Evolutionary conservation across 441 rosid genomes (phyloP), one percentile per base, ranked within the genome.

Genomic region (Pelargonium australe): DNA sequence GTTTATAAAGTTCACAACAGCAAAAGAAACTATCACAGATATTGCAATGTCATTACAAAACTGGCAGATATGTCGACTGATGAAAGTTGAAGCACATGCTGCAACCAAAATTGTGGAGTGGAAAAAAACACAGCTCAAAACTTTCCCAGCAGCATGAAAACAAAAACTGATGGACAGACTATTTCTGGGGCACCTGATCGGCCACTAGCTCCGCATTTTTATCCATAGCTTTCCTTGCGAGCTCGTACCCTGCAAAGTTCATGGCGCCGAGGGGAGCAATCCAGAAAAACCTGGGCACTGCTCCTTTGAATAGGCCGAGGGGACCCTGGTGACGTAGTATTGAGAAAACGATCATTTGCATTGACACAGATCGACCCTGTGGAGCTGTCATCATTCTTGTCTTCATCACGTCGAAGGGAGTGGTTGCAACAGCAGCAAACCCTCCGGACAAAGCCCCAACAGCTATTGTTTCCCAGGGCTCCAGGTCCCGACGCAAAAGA

Each of bases 241-340:
- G 85, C 80, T 95, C 99, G 13, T 95, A 95, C 3, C 99, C 99
- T 2, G 99, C 99, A 78, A 95, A 95, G 81, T 95, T 95, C 99
- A 95, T 95, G 67, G 99, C 99, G 20, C 99, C 99, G 11, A 95
- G 76, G 1, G 99, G 99, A 63, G 99, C 98, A 63, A 95, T 88
- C 99, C 99, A 95, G 83, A 95, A 95, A 77, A 95, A 95, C 65
- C 99, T 80, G 3, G 98, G 97, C 28, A 90, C 75, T 23, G 97
- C 97, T 77, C 99, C 99, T 79, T 92, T 95, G 64, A 95, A 95
- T 45, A 95, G 76, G 51, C 95, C 99, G 13, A 95, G 90, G 12
- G 99, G 91, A 12, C 99, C 99, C 80, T 95, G 95, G 0, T 83
- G 83, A 12, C 87, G 90, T 70, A 92, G 83, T 57, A 95, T 84